Evolutionary conservation across 164 flowering plant species (phyloP), one percentile per base, ranked within the genome.

Genomic region (Dillenia suffruticosa): DNA sequence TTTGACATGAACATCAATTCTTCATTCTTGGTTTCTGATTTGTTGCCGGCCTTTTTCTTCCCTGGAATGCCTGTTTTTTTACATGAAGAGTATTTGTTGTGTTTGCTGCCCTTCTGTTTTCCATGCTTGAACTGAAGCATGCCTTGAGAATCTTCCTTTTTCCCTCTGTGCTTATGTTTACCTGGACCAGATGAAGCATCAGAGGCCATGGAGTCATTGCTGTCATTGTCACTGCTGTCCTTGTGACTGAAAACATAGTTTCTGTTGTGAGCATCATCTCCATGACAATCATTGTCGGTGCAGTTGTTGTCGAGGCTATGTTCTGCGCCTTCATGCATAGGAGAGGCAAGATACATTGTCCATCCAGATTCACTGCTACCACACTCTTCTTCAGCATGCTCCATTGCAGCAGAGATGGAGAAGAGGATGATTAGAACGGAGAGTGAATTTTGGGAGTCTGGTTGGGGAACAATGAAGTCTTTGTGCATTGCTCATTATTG

Each of bases 331-430:
- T 76, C 79, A 54, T 79, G 65, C 68, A 72, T 65, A n/a, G 91
- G 84, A 26, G 93, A 81, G 50, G 64, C 81, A 63, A 89, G 69
- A 56, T 89, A 89, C 77, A 62, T 84, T 19, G 93, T 89, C 96
- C 96, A 89, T 9, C 96, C 96, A n/a, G 96, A 89, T 72, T 89
- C 96, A 69, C 78, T 84, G 80, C 84, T 81, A 74, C 79, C 77
- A 44, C 81, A 75, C 46, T 71, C 87, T 72, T 81, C 87, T 54
- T 32, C 7, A 32, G 40, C 7, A 32, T 32, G 40, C 0, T 32
- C 40, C 40, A 32, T 32, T 32, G 40, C 40, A 32, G 40, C 40
- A 5, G 5, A 32, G 40, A 32, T 5, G 40, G 40, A 32, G 40
- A 32, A 32, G 7, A 32, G 40, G 7, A 32, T 32, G 40, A 32